Evolutionary conservation across 148 eudicot species (phyloP).

Genomic region (Vaccinium myrtillus): DNA sequence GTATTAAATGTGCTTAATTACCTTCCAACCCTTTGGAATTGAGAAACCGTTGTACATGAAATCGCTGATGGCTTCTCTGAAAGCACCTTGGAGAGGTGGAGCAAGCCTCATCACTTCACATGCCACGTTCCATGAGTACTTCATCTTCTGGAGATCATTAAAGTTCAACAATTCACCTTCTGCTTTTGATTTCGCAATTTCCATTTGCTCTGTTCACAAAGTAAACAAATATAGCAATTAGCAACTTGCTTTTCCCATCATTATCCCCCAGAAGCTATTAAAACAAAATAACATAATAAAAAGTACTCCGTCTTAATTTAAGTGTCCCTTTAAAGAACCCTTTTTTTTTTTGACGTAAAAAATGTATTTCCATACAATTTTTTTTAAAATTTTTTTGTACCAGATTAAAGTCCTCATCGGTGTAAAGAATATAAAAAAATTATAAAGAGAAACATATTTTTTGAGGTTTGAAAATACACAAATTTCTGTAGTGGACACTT

Average conservation of each 20-base stretch:
- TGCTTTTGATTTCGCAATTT: neutral
- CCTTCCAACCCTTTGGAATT: slow-evolving; percentile 15
- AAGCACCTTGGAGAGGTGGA: neutral
- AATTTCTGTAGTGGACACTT: too few species aligned
- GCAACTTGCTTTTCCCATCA: neutral
- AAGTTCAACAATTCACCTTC: neutral
- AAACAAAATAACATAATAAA: neutral
- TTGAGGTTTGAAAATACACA: too few species aligned
- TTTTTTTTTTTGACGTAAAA: too few species aligned
- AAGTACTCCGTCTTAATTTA: too few species aligned
- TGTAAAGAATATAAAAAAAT: too few species aligned
- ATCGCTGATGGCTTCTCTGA: neutral
- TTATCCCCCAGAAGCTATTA: neutral
- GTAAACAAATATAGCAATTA: neutral
- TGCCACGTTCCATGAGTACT: slow-evolving; percentile 7
- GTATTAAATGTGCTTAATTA: neutral
- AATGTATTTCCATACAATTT: too few species aligned
- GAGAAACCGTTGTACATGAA: slow-evolving; percentile 7
- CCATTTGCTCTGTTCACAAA: slow-evolving; percentile 2
- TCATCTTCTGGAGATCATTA: neutral
- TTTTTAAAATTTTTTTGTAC: too few species aligned
- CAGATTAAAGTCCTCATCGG: too few species aligned
- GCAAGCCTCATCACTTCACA: slow-evolving; percentile 5
- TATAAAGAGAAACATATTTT: too few species aligned
- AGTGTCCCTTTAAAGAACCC: too few species aligned